Conservation (phyloP, 345 rosid species). For the Dovyalis caffra region DNA sequence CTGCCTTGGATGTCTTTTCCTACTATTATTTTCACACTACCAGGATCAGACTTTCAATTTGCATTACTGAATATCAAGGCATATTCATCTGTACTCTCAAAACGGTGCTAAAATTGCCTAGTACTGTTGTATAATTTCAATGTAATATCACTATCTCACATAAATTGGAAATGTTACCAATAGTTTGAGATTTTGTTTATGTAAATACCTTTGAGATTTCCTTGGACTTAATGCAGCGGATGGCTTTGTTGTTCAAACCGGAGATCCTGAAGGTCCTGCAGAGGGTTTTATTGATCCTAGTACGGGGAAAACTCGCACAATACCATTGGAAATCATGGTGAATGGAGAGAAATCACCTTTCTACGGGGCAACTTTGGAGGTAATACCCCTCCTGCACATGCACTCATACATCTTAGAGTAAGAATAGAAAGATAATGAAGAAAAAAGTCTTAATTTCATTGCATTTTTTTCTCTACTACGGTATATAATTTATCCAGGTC, state of each 20-base stretch:
- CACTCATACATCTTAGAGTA: background rate
- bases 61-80: too few species aligned
- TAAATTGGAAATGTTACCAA: too few species aligned
- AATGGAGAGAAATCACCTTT: slow-evolving; percentile 73
- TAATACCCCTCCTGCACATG: slow-evolving; percentile 22
- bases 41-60: background rate
- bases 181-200: background rate
- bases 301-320: slow-evolving; percentile 77
- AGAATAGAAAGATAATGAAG: background rate
- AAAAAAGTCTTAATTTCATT: background rate
- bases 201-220: background rate
- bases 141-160: background rate
- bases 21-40: background rate
- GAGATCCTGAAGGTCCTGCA: slow-evolving; percentile 99
- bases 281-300: slow-evolving; percentile 96
- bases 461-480: background rate
- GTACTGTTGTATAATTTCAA: too few species aligned
- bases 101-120: background rate
- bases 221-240: slow-evolving; percentile 60
- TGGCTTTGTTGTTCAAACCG: slow-evolving; percentile 98
- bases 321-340: slow-evolving; percentile 89
- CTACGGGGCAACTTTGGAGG: slow-evolving; percentile 84
- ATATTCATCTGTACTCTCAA: too few species aligned
- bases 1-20: slow-evolving; percentile 3
- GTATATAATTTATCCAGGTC: background rate